Percentiles rank a stretch among this genome's conserved stretches.
Evolutionary conservation across 805 yeast genomes (phyloP).

Genomic region (Teunomyces pallodes): DNA sequence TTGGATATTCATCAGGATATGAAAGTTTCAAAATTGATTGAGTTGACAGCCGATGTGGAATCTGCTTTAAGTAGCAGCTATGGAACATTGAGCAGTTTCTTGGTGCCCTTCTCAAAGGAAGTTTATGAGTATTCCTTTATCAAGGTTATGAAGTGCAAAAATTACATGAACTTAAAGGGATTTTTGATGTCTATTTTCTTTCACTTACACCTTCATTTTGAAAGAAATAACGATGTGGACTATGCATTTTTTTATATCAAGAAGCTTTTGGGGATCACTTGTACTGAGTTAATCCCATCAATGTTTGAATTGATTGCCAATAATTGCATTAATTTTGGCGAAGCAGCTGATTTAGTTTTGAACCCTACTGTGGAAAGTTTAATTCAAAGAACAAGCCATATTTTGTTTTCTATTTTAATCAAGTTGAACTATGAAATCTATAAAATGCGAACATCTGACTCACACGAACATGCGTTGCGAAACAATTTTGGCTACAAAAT

Average conservation of each 20-base stretch:
- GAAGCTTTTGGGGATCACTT: constrained; percentile 22
- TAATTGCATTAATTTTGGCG: constrained; percentile 37
- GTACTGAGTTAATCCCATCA: constrained; percentile 31
- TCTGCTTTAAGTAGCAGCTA: not conserved
- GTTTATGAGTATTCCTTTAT: constrained; percentile 5
- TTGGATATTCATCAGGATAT: constrained; percentile 17
- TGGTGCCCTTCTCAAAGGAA: constrained; percentile 5
- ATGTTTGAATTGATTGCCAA: constrained; percentile 29
- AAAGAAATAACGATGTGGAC: constrained; percentile 20
- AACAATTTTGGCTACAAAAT: constrained; percentile 16
- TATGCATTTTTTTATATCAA: constrained; percentile 35
- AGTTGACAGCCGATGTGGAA: constrained; percentile 6
- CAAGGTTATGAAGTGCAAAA: constrained; percentile 14
- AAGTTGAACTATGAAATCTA: constrained; percentile 23
- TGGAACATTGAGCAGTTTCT: constrained; percentile 1
- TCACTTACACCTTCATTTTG: constrained; percentile 42
- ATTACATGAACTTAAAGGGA: constrained; percentile 14
- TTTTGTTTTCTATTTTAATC: constrained; percentile 22
- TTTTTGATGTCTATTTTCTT: constrained; percentile 26
- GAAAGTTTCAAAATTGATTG: constrained; percentile 18
- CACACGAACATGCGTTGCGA: constrained; percentile 19
- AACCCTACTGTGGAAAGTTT: constrained; percentile 35
- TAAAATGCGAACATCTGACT: constrained; percentile 14
- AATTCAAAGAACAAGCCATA: constrained; percentile 28
- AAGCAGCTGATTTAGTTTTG: constrained; percentile 38